Evolutionary conservation across 148 eudicot genomes (phyloP), one percentile per base, ranked within the genome.

Genomic region (Mesembryanthemum crystallinum): DNA sequence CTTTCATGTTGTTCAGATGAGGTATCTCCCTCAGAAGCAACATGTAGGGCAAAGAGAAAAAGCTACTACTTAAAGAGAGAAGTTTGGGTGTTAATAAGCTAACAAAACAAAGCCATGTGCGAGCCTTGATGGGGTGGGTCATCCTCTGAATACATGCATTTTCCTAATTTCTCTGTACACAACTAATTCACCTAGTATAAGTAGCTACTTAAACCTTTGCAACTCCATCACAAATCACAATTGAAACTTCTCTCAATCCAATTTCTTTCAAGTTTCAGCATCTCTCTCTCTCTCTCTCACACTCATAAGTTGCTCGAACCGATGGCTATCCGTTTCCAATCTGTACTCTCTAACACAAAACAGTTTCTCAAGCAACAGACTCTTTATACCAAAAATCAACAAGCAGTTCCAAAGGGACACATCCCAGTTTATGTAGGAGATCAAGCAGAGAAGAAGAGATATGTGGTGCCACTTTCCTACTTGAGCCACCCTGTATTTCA

Each of bases 401-500:
- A 5, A 58, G 29, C 21, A 33, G 51, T 72, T 72, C 73, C 73
- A 23, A 71, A 71, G 17, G 73, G 73, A 0, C 43, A 71, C 17
- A 54, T 71, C 62, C 61, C 57, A 45, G 57, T 68, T 45, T 68
- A 68, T 24, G 32, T 68, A 24, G 72, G 72, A 68, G 33, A 68
- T 13, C 47, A 68, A 68, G 72, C 72, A 43, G 72, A 68, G 8
- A 68, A 68, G 35, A 68, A 43, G 57, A 68, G 72, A 68, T 24
- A 68, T 68, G 55, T 68, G 35, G 57, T 68, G 8, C 72, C 72
- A 68, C 55, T 68, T 25, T 68, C 72, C 5, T 68, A 24, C 57
- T 45, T 68, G 57, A 45, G 72, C 72, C 72, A 43, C 21, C 72
- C 55, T 49, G 45, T 59, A n/a, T 77, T 77, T 71, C 80, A 71